Base-by-base conservation (phyloP, 176 grass and related monocot species). In the Cenchrus purpureus region DNA sequence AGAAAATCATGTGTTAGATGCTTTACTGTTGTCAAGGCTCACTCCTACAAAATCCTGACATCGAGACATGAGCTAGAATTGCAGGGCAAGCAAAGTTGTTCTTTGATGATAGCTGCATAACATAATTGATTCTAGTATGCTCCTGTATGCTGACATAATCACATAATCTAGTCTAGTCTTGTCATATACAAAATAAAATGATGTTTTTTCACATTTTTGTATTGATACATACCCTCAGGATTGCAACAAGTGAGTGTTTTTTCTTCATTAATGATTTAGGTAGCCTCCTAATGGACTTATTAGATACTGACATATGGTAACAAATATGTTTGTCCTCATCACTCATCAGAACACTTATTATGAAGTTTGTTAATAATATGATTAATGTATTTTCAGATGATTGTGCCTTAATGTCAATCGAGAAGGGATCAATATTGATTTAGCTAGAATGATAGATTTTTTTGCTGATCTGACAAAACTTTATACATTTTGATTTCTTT, bases 361-460 rank as follows among this genome's bases (percentile, higher is more conserved):
- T 12, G 73, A 40, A 14, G 53, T 57, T 3, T 70, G 12, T 80
- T 52, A 40, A 58, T 13, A 60, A 29, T 82, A n/a, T 59, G 80
- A 71, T 45, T 48, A 82, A 46, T 20, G 13, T 8, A 20, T 72
- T 49, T 71, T 72, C 34, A 28, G 31, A 14, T 46, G 8, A 71
- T 32, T 12, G 16, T 50, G 62, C 5, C 29, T 68, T 7, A 65
- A n/a, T 82, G 78, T 54, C 22, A 82, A 25, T 17, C 8, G 13
- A 86, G 40, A 86, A 81, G 14, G 44, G 65, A 4, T 12, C 46
- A 71, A 29, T 68, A 85, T 16, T 54, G 10, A 13, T 72, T 78
- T 59, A 65, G n/a, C 16, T 78, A 59, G 16, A 20, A 66, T 56
- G 68, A 66, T 59, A 73, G 6, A 7, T 1, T 22, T 13, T 20